Evolutionary conservation across 2,329 filamentous ascomycete genomes (phyloP), one percentile per base, ranked within the genome.

Genomic region (Colletotrichum orbiculare): DNA sequence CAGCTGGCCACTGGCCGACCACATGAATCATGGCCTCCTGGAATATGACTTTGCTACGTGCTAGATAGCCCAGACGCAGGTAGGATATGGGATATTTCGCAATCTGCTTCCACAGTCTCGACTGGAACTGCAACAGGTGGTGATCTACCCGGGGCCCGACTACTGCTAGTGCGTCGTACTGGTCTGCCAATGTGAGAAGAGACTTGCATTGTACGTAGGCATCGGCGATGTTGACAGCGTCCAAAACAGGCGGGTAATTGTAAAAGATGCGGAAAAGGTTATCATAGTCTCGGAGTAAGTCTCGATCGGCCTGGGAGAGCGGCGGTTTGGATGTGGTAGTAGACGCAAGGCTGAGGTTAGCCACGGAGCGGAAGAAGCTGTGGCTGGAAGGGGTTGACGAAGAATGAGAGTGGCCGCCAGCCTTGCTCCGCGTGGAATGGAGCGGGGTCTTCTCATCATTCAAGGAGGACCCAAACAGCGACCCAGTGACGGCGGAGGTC

Each of bases 181-280:
- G 93, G 78, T 97, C 94, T n/a, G 94, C 95, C 15, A 97, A 84
- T 11, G 89, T 88, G 45, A 98, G 86, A 3, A 98, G 86, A 11
- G 92, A 91, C 78, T 97, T 97, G 85, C 93, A 97, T 78, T 97
- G 93, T 47, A 96, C 90, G 74, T 97, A 97, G 33, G 94, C 94
- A 67, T 94, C 91, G 58, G 94, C 93, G 69, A 98, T 97, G 76
- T 96, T 97, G 76, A 96, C 85, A 34, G 87, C 86, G 77, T 97
- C 94, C 38, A 98, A 85, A 0, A 88, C 74, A 0, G 95, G 95
- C 0, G 93, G 82, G 75, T 96, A 92, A 77, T 97, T 97, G 83
- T 98, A 98, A 82, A 97, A 97, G 67, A 96, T 91, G 71, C 94
- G 92, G 76, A 98, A 96, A 25, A 98, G 85, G 76, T 97, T 97